Conservation (phyloP, 805 yeast genomes). For the Lipomyces sp. region DNA sequence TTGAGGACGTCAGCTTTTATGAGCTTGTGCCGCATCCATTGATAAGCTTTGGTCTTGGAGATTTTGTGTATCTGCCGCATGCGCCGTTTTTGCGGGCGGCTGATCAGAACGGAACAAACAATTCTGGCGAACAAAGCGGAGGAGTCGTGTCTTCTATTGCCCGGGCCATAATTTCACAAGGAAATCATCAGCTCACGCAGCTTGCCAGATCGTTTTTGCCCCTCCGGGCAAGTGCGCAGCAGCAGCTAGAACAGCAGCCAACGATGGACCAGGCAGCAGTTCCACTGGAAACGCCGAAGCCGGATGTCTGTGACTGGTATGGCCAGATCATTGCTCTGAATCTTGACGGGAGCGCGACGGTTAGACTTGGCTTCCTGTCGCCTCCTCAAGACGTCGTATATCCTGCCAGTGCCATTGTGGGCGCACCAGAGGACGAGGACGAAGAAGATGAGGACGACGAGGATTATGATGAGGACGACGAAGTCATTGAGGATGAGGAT, state of each 20-base stretch:
- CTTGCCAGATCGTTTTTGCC: constrained; percentile 26
- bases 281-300: too few species aligned
- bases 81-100: constrained; percentile 12
- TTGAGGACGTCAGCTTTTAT: constrained; percentile 26
- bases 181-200: constrained; percentile 26
- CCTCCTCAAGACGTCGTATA: constrained; percentile 9
- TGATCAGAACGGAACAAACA: background rate
- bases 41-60: constrained; percentile 20
- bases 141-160: constrained; percentile 22
- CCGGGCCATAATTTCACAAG: constrained; percentile 22
- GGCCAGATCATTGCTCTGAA: constrained; percentile 21
- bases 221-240: constrained; percentile 2
- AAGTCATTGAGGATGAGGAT: too few species aligned
- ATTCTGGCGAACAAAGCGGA: constrained; percentile 3
- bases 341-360: constrained; percentile 24
- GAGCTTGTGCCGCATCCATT: constrained; percentile 26
- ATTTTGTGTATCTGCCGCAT: constrained; percentile 24
- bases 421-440: constrained; percentile 18
- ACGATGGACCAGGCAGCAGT: background rate
- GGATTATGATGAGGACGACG: constrained; percentile 8
- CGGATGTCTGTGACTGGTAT: constrained; percentile 23
- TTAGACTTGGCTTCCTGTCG: constrained; percentile 20
- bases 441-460: constrained; percentile 27
- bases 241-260: too few species aligned
- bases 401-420: constrained; percentile 21